Evolutionary conservation across 1,139 yeast species (phyloP), one percentile per base, ranked within the genome.

Genomic region (Taphrina deformans): DNA sequence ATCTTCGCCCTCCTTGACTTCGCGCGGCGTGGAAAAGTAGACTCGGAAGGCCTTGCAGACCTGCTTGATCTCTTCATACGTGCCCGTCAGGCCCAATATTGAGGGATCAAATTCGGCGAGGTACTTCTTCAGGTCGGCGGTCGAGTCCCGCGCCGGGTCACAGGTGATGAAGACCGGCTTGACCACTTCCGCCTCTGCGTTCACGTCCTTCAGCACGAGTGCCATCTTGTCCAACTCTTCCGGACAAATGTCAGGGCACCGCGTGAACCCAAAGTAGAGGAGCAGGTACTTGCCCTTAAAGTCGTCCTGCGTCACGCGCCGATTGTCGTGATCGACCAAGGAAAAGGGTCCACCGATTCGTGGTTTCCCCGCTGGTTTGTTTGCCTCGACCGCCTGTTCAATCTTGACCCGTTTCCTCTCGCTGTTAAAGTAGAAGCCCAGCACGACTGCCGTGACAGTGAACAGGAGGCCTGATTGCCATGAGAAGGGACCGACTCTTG

Each of bases 221-320:
- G 96, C 89, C 75, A 93, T 81, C 73, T 92, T 90, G 74, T 93
- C 99, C 69, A 93, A 82, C 76, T 93, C 99, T 74, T 93, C 98
- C 9, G 99, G 99, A 76, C 99, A 93, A 62, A 93, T 91, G 76
- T 93, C 99, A 6, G 99, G 99, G 77, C 99, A 93, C 77, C 91
- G 92, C 3, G 96, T 88, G 79, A 93, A 93, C 0, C 99, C 99
- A 77, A 93, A 93, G 76, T 93, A 93, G 18, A 93, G 75, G 58
- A 93, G 79, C 12, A 91, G 83, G 75, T 89, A 93, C 75, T 84
- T 85, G 55, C 93, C 95, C 69, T 83, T 78, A 73, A 93, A 79
- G 72, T 92, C 83, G 67, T 88, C 80, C 33, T 90, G 85, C 0
- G 97, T 89, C 75, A 92, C 93, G 21, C 76, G 77, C 26, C 86